Conservation (phyloP, 306 rosid species). For the Styphnolobium japonicum region DNA sequence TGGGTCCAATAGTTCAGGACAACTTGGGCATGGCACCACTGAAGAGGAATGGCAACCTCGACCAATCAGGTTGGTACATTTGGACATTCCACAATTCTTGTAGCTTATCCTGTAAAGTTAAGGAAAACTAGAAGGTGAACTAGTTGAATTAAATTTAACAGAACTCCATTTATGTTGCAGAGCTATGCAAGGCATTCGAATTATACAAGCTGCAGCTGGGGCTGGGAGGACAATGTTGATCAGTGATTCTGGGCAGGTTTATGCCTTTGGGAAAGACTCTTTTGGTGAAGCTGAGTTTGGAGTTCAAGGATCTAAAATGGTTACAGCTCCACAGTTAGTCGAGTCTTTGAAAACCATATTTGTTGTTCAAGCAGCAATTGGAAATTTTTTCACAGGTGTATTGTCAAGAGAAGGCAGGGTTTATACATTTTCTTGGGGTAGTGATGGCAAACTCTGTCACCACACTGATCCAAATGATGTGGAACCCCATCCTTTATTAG, state of each 20-base stretch:
- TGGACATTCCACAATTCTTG: conserved; percentile 15
- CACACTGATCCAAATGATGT: conserved; percentile 66
- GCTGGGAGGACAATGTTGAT: conserved; percentile 80
- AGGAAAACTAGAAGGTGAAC: conserved; percentile 21
- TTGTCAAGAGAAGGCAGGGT: conserved; percentile 84
- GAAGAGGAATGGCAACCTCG: conserved; percentile 70
- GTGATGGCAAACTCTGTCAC: conserved; percentile 66
- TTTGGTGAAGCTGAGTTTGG: conserved; percentile 70
- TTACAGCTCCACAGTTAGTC: conserved; percentile 56
- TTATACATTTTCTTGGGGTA: conserved; percentile 83
- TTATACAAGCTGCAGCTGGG: conserved; percentile 76
- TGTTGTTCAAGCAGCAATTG: conserved; percentile 91
- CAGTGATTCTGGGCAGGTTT: conserved; percentile 73
- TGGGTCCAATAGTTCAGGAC: conserved; percentile 77
- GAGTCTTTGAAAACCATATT: conserved; percentile 67
- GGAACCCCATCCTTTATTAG: conserved; percentile 71
- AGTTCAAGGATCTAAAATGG: conserved; percentile 47
- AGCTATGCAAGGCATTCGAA: conserved; percentile 72
- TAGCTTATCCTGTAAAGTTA: neutral
- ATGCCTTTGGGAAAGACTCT: conserved; percentile 75
- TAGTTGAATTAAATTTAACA: conserved; percentile 27
- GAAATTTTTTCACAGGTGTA: conserved; percentile 76
- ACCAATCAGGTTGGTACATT: conserved; percentile 60
- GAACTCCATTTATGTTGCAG: conserved; percentile 58
- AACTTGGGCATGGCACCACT: conserved; percentile 75